Conservation (phyloP, 2,329 filamentous ascomycete genomes). For the Annulohypoxylon truncatum region DNA sequence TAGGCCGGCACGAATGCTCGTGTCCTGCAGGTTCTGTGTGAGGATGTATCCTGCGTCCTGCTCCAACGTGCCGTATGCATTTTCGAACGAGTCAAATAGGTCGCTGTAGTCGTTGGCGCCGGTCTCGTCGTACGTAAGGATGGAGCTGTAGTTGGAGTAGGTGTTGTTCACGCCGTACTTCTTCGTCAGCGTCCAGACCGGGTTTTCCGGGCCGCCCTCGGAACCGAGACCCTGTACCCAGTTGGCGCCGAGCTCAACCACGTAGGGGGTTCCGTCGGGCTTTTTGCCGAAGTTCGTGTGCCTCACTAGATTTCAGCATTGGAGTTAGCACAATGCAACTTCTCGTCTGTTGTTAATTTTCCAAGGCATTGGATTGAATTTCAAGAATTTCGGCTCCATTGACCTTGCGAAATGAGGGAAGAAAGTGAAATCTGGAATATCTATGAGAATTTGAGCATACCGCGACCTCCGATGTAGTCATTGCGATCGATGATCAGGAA, state of each 20-base stretch:
- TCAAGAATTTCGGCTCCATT: too few relatives aligned
- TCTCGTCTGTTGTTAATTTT: too few relatives aligned
- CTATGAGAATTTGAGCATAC: constrained; percentile 21
- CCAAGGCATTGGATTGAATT: not conserved
- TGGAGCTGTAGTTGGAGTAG: constrained; percentile 68
- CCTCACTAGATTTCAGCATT: constrained; percentile 50
- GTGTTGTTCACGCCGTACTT: constrained; percentile 67
- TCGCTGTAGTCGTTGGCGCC: constrained; percentile 63
- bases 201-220: constrained; percentile 62
- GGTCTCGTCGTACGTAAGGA: constrained; percentile 69
- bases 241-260: constrained; percentile 74
- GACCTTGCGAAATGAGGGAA: too few relatives aligned
- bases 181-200: constrained; percentile 71
- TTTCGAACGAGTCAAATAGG: constrained; percentile 63
- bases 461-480: constrained; percentile 69
- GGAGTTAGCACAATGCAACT: not conserved
- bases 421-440: too few relatives aligned
- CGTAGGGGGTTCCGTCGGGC: constrained; percentile 63
- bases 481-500: constrained; percentile 75
- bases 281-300: constrained; percentile 67
- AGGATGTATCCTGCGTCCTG: constrained; percentile 68
- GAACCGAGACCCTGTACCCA: constrained; percentile 60
- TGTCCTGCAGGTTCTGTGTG: constrained; percentile 69
- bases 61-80: constrained; percentile 58
- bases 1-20: constrained; percentile 68